Conservation (phyloP, 1,284 basidiomycete species). For the Tilletiopsis washingtonensis region DNA sequence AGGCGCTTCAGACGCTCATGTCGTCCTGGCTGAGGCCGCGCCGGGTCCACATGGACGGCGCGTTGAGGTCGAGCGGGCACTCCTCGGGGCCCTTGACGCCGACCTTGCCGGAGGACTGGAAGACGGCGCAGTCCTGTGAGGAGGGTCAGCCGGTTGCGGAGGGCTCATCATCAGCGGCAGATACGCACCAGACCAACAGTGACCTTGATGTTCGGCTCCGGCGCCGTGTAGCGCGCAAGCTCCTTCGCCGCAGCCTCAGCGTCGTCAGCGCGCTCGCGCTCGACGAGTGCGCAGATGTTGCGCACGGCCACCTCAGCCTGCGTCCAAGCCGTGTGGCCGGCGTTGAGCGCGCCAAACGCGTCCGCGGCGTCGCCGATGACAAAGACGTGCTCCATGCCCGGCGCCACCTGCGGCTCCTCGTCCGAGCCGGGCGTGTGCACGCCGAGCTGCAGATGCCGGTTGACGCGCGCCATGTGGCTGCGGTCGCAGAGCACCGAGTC, state of each 20-base stretch:
- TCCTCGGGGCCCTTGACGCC: not conserved
- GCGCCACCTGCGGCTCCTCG: not conserved
- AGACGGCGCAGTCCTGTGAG: slow-evolving; percentile 19
- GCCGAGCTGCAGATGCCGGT: slow-evolving; percentile 10
- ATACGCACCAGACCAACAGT: too few relatives aligned
- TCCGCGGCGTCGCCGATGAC: slow-evolving; percentile 24
- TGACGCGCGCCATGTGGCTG: slow-evolving; percentile 17
- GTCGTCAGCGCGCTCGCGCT: not conserved
- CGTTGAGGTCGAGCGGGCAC: not conserved
- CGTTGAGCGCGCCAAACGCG: slow-evolving; percentile 26
- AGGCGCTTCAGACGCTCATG: not conserved
- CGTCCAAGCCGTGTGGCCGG: slow-evolving; percentile 24
- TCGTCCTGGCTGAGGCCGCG: not conserved
- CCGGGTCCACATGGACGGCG: not conserved
- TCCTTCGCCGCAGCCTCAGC: not conserved
- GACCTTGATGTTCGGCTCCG: not conserved
- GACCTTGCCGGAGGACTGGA: slow-evolving; percentile 10
- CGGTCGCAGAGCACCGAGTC: not conserved
- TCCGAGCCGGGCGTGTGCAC: not conserved
- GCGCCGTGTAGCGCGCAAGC: not conserved
- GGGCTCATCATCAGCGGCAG: too few relatives aligned
- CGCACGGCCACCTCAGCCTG: slow-evolving; percentile 18
- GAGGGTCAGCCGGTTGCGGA: too few relatives aligned
- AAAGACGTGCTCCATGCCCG: slow-evolving; percentile 10
- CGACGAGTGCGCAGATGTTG: slow-evolving; percentile 7